Evolutionary conservation across 148 eudicot genomes (phyloP).

Genomic region (Rhododendron simsii): DNA sequence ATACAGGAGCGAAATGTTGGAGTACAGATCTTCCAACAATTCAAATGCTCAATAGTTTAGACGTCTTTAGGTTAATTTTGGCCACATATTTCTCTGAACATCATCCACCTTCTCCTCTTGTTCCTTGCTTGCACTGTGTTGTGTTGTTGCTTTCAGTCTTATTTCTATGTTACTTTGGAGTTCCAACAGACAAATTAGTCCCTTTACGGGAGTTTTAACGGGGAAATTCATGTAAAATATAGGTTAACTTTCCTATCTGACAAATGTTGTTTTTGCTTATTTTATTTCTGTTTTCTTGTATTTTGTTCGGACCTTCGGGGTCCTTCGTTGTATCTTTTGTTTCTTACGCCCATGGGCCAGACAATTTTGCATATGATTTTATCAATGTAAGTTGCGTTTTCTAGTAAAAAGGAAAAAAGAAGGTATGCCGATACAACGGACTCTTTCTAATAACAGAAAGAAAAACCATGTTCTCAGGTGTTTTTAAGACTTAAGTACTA

Average conservation of each 20-base stretch:
- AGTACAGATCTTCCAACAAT: slow-evolving; percentile 32
- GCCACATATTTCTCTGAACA: neutral
- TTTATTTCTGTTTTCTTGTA: neutral
- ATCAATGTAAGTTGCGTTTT: too few relatives aligned
- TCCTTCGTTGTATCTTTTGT: too few relatives aligned
- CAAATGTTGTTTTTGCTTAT: neutral
- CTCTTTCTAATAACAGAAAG: neutral
- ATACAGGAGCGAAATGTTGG: slow-evolving; percentile 40
- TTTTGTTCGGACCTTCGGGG: too few relatives aligned
- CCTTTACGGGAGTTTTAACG: neutral
- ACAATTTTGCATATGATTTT: neutral
- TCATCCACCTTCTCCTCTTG: neutral
- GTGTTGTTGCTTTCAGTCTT: neutral
- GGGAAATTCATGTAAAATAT: neutral
- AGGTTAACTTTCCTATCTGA: neutral
- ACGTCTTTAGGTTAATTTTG: neutral
- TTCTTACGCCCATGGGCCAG: neutral
- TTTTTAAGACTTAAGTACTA: too few relatives aligned
- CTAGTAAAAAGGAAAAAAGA: too few relatives aligned
- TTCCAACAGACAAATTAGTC: neutral
- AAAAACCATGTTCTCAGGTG: neutral
- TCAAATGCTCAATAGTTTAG: slow-evolving; percentile 1
- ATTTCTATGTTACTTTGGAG: neutral
- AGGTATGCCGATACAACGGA: too few relatives aligned
- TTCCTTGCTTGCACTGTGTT: neutral